Percentiles rank a stretch among this genome's conserved stretches.
These are phyloP conservation scores for Sclerotiophoma versabilis DNA, from an alignment of 2,329 filamentous ascomycete genomes.

Conservation along the genomic window DNA sequence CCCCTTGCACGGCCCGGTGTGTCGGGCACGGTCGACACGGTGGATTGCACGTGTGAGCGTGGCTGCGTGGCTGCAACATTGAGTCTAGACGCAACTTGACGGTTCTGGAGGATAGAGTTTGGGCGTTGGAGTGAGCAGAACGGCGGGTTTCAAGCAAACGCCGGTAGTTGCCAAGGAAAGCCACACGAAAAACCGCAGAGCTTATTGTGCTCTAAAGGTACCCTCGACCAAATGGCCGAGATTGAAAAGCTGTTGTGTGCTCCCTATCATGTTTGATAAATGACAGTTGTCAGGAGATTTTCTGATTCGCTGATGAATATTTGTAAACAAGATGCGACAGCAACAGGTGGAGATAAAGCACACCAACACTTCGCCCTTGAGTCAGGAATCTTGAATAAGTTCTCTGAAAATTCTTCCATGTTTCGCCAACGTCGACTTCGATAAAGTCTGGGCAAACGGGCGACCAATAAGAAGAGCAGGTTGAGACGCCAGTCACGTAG, in stretches of 20 bases:
- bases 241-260: not conserved
- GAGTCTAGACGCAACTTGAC: too few relatives aligned
- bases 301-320: not conserved
- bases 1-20: not conserved
- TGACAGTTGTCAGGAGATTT: not conserved
- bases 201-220: not conserved
- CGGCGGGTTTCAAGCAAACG: conserved; percentile 8
- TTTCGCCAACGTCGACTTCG: not conserved
- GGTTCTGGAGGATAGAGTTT: conserved; percentile 8
- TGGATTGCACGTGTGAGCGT: not conserved
- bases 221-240: too few relatives aligned
- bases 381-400: not conserved
- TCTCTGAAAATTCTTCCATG: not conserved
- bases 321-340: not conserved
- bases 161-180: conserved; percentile 1
- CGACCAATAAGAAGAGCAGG: not conserved
- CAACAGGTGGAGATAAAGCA: not conserved
- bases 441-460: not conserved
- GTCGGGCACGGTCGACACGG: not conserved
- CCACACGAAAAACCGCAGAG: not conserved
- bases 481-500: not conserved
- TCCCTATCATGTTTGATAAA: not conserved
- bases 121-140: not conserved
- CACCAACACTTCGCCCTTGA: not conserved
- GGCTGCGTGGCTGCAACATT: not conserved